Base-by-base conservation (phyloP, 768 basidiomycete genomes). In the Amanita molliuscula region DNA sequence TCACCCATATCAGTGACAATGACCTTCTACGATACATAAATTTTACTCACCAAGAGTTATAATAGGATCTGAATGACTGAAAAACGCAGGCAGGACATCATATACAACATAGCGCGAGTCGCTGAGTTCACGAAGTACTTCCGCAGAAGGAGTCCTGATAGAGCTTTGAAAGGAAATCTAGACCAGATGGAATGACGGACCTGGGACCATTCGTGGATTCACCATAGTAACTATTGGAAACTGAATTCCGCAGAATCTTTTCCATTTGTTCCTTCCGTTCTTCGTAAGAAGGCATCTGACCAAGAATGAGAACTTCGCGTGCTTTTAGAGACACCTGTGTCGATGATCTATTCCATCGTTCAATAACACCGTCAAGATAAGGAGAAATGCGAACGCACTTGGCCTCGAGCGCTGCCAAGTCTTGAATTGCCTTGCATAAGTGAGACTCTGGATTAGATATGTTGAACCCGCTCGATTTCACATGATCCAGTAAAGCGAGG, bases 21-120 rank as follows among this genome's bases (percentile, higher is more conserved):
- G 15, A 16, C 16, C 28, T 29, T 41, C 47, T 29, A 31, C 15
- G 20, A 33, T 37, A 33, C 18, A 16, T 13, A 13, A 41, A 6
- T 10, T 35, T 11, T 15, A 65, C 81, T 48, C 52, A 88, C 89
- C 87, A 36, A 97, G 76, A 9, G 81, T 77, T 55, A 98, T 81
- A 76, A 85, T 83, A 33, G 83, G 75, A 57, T 98, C 93, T 15
- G 73, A 62, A 61, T 94, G 88, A 53, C 78, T 81, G 79, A 98
- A 98, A 75, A 99, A 99, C 5, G 89, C 77, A 3, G 94, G 92
- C 42, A 99, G 78, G 6, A 99, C 96, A 62, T 99, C 96, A 66
- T 85, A 99, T 13, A 98, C 94, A 11, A 91, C 93, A 67, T 94
- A 98, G 37, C 89, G 79, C 5, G 95, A 97, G 67, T 99, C 96